phyloP scores from a whole-genome alignment of 2,329 filamentous ascomycete species.

The Pleoardoris graminearum region DNA sequence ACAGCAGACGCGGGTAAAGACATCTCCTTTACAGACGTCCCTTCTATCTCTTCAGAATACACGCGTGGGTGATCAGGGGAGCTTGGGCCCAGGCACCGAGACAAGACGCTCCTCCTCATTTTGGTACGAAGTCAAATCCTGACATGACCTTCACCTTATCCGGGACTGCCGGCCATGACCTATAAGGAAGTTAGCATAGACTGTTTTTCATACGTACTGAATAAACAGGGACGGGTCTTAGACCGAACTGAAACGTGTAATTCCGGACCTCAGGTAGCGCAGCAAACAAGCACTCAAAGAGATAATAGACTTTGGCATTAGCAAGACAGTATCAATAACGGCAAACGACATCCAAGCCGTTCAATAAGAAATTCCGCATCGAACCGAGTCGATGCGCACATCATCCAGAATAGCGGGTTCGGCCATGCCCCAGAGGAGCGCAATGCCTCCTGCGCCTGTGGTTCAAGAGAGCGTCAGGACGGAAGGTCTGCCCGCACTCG shows the following conservation, averaged over 20 bases:
- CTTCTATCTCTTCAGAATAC: background rate
- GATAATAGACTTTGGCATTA: background rate
- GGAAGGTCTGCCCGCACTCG: slow-evolving; percentile 29
- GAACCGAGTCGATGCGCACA: background rate
- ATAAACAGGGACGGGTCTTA: too few relatives aligned
- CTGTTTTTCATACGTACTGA: too few relatives aligned
- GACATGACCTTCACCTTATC: too few relatives aligned
- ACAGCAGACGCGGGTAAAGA: background rate
- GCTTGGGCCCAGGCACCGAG: background rate
- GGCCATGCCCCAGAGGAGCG: background rate
- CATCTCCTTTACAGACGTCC: background rate
- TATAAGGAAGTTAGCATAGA: too few relatives aligned
- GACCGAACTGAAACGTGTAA: too few relatives aligned
- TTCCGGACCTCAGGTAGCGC: too few relatives aligned
- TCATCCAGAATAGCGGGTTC: background rate
- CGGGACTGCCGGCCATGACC: too few relatives aligned
- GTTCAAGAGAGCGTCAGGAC: slow-evolving; percentile 28
- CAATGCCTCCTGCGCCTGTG: slow-evolving; percentile 9
- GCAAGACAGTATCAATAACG: background rate
- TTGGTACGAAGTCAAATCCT: too few relatives aligned
- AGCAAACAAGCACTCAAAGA: too few relatives aligned
- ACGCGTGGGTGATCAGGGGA: background rate
- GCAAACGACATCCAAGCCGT: background rate
- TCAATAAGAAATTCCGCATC: background rate
- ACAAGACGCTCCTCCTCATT: too few relatives aligned